A percentile compares a stretch with the other conserved stretches of the same genome.
These are phyloP conservation scores for Onygenales sp. DNA, from an alignment of 2,329 filamentous ascomycete genomes.

Conservation along the genomic window DNA sequence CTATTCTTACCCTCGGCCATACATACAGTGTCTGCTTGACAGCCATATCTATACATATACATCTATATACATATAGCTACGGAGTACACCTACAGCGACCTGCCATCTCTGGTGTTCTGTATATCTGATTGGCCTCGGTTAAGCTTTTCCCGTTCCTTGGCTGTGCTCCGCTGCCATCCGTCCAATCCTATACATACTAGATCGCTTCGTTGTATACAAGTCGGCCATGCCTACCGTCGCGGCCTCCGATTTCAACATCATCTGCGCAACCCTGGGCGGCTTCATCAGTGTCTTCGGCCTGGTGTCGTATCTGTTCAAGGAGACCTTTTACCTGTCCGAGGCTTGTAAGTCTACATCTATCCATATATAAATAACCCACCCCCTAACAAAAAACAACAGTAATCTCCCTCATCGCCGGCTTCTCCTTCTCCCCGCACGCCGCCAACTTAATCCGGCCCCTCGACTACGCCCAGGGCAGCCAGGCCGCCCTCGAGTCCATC, in stretches of 20 bases:
- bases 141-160: neutral
- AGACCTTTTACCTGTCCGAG: slow-evolving; percentile 85
- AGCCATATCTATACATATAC: too few species aligned
- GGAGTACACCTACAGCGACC: too few species aligned
- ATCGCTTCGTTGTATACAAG: neutral
- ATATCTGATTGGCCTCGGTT: too few species aligned
- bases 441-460: slow-evolving; percentile 66
- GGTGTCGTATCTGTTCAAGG: slow-evolving; percentile 82
- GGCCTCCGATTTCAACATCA: slow-evolving; percentile 72
- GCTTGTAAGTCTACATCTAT: slow-evolving; percentile 51
- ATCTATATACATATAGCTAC: too few species aligned
- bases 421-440: slow-evolving; percentile 68
- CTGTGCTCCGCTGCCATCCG: neutral
- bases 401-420: slow-evolving; percentile 70
- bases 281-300: slow-evolving; percentile 87
- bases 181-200: too few species aligned
- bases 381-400: slow-evolving; percentile 41
- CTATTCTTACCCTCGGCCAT: too few species aligned
- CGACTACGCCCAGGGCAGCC: slow-evolving; percentile 57
- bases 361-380: neutral
- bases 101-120: too few species aligned
- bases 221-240: slow-evolving; percentile 50
- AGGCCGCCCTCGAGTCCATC: slow-evolving; percentile 55
- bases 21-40: too few species aligned
- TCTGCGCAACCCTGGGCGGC: slow-evolving; percentile 69